Conservation (phyloP, 2,329 filamentous ascomycete genomes). For the Microdochium trichocladiopsis region DNA sequence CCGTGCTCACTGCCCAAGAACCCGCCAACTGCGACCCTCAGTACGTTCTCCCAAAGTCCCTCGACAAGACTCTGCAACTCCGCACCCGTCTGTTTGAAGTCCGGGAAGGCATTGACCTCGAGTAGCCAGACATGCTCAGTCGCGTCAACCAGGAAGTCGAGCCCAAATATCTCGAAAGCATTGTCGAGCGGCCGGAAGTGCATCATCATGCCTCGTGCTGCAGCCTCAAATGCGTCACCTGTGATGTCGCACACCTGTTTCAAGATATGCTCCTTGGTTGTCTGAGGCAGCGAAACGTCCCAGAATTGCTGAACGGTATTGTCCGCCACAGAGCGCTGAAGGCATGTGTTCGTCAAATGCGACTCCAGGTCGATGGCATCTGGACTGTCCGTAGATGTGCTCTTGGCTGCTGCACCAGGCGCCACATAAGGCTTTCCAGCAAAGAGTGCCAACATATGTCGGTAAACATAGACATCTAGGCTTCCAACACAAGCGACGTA, state of each 20-base stretch:
- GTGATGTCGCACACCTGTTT: constrained; percentile 67
- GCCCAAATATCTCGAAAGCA: constrained; percentile 84
- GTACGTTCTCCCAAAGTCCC: constrained; percentile 69
- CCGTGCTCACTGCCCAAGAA: constrained; percentile 49
- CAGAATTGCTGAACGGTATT: constrained; percentile 72
- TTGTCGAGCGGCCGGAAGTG: constrained; percentile 89
- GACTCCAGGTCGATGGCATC: constrained; percentile 51
- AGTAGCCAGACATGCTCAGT: constrained; percentile 64
- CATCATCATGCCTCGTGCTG: constrained; percentile 72
- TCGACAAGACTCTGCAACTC: constrained; percentile 65
- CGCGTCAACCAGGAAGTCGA: constrained; percentile 80
- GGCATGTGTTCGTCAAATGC: constrained; percentile 93
- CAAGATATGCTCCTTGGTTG: constrained; percentile 58
- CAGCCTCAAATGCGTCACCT: constrained; percentile 77
- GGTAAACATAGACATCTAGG: constrained; percentile 79
- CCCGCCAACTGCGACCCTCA: constrained; percentile 56
- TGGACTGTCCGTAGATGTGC: constrained; percentile 19
- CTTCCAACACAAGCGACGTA: constrained; percentile 81
- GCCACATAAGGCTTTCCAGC: constrained; percentile 65
- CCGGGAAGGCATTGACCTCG: constrained; percentile 93
- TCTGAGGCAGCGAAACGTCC: constrained; percentile 23
- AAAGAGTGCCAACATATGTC: constrained; percentile 88
- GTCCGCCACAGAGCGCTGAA: constrained; percentile 59
- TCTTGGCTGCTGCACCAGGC: constrained; percentile 36
- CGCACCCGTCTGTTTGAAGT: constrained; percentile 85